Evolutionary conservation across 306 rosid genomes (phyloP).

Genomic region (Casuarina glauca): DNA sequence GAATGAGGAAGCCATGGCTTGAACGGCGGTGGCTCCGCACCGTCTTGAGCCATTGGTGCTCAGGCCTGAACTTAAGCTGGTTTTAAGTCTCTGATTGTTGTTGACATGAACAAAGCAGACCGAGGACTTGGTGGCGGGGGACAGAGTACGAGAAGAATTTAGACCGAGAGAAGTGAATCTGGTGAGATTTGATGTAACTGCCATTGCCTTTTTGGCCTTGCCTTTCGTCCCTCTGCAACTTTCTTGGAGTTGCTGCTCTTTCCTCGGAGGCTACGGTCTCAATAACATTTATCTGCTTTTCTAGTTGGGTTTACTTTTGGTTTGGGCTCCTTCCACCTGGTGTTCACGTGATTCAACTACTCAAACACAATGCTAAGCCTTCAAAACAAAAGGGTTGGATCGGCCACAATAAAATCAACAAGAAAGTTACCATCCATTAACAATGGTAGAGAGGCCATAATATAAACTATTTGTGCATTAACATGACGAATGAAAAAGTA

Average conservation of each 20-base stretch:
- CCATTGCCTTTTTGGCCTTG: conserved; percentile 39
- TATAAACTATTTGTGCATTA: too few relatives aligned
- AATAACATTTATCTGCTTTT: background rate
- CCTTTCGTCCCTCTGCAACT: background rate
- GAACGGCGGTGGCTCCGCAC: conserved; percentile 37
- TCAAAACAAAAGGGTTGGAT: too few relatives aligned
- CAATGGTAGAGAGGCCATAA: too few relatives aligned
- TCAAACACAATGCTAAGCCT: too few relatives aligned
- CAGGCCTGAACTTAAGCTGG: conserved; percentile 17
- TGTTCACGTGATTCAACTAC: too few relatives aligned
- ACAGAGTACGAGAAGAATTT: conserved; percentile 33
- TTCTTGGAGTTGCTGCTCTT: conserved; percentile 17
- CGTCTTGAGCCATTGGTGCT: conserved; percentile 30
- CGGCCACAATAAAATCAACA: too few relatives aligned
- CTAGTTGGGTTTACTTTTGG: background rate
- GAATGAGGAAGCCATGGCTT: conserved; percentile 71
- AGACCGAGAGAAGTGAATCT: conserved; percentile 29
- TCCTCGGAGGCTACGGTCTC: background rate
- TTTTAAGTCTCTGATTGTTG: conserved; percentile 22
- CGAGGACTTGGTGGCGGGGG: conserved; percentile 37
- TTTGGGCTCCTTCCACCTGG: background rate
- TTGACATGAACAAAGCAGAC: conserved; percentile 30
- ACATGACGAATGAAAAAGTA: too few relatives aligned
- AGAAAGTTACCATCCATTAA: too few relatives aligned
- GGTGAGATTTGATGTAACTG: conserved; percentile 38